Evolutionary conservation across 345 rosid species (phyloP), one percentile per base, ranked within the genome.

Genomic region (Heritiera fomes): DNA sequence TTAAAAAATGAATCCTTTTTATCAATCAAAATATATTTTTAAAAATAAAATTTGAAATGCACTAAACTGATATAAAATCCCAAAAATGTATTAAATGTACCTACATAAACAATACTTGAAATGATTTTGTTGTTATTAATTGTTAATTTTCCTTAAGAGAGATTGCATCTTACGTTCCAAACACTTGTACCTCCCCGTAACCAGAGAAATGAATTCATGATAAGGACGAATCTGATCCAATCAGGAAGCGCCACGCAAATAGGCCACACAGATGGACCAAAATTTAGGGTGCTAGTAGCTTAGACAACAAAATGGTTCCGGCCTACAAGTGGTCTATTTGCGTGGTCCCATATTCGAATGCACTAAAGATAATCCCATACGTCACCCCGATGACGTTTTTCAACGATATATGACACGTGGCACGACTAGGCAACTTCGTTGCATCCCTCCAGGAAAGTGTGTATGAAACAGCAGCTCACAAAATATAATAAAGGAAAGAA

Each of bases 381-480:
- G 55, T 74, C 53, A 74, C 3, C 0, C 2, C 0, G n/a, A 13
- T 23, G 49, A 74, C 52, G 77, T 74, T 55, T 43, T 3, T 23
- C 17, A 18, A 20, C 8, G 0, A 7, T 5, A 0, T 0, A 1
- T 3, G 12, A 49, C 43, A 30, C 60, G 47, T 72, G 76, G 17
- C n/a, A 18, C 64, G 18, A 20, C 6, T 4, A 73, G 55, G 64
- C 28, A 55, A 28, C 76, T 73, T 73, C 76, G 18, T n/a, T 11
- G 38, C 50, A 38, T 73, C 17, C 49, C 6, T n/a, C 64, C 50
- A 40, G 50, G 76, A 73, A 70, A 73, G 32, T 40, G 49, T 55
- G 18, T 34, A 55, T 18, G 76, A 73, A 73, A 7, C 63, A 53
- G 32, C 76, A 18, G 76, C 76, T 55, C 32, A n/a, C 1, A 15